These are phyloP conservation scores for Xylaria sp. DNA, from an alignment of 2,329 filamentous ascomycete species.

Conservation along the genomic window DNA sequence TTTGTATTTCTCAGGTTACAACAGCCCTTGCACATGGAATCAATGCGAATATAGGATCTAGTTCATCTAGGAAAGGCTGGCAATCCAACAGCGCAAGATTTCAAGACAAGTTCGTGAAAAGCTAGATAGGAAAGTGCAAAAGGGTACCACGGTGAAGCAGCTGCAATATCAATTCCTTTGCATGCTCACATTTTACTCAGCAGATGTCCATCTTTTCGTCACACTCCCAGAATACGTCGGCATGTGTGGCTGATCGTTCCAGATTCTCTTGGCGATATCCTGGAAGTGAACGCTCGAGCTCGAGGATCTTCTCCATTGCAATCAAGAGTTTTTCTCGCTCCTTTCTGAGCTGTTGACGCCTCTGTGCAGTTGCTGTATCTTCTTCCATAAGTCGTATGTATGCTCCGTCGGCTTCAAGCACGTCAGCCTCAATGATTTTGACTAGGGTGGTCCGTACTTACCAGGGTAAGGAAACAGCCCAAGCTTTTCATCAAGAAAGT, in stretches of 20 bases:
- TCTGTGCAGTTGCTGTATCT: constrained; percentile 52
- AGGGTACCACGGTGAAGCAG: not conserved
- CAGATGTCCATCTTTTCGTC: constrained; percentile 3
- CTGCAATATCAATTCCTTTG: not conserved
- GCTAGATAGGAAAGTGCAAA: not conserved
- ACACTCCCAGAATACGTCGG: not conserved
- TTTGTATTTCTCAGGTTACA: not conserved
- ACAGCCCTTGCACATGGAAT: not conserved
- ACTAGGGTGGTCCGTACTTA: constrained; percentile 25
- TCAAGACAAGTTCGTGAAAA: not conserved
- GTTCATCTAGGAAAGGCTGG: not conserved
- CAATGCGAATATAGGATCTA: no score
- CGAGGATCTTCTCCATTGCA: constrained; percentile 54
- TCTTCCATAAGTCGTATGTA: constrained; percentile 58
- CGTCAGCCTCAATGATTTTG: constrained; percentile 22
- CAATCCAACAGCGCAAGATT: not conserved
- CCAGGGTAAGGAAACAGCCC: constrained; percentile 28
- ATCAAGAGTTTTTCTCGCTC: constrained; percentile 55
- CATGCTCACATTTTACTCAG: not conserved
- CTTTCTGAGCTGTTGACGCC: constrained; percentile 52
- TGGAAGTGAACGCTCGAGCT: constrained; percentile 45
- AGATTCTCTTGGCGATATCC: not conserved
- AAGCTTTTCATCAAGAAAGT: constrained; percentile 35
- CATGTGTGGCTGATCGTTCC: not conserved
- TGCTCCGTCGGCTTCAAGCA: constrained; percentile 30